Conservation (phyloP, 2,329 filamentous ascomycete genomes). For the Ophiostoma novo-ulmi region DNA sequence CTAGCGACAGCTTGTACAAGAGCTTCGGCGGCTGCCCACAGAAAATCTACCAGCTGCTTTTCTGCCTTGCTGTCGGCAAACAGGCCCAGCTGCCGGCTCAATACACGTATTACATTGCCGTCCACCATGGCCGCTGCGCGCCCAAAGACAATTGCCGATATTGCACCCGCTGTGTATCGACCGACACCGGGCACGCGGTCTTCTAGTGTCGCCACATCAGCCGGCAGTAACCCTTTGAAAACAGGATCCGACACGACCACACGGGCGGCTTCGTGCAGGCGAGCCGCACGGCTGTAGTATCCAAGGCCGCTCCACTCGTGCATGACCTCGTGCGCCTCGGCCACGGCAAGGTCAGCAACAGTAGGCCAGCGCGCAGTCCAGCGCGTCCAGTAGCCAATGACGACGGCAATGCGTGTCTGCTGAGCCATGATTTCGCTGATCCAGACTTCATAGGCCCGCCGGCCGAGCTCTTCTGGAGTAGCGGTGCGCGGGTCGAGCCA, state of each 20-base stretch:
- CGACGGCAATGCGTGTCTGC: slow-evolving; percentile 58
- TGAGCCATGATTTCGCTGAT: slow-evolving; percentile 65
- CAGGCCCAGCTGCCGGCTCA: slow-evolving; percentile 56
- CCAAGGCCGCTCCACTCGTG: slow-evolving; percentile 57
- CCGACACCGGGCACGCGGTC: slow-evolving; percentile 55
- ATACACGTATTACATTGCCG: slow-evolving; percentile 57
- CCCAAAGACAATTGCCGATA: slow-evolving; percentile 59
- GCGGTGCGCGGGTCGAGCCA: slow-evolving; percentile 46
- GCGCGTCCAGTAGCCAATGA: slow-evolving; percentile 58
- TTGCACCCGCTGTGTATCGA: slow-evolving; percentile 58
- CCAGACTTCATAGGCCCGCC: slow-evolving; percentile 60
- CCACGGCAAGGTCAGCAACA: slow-evolving; percentile 50
- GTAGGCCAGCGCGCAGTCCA: slow-evolving; percentile 60
- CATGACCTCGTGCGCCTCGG: slow-evolving; percentile 52
- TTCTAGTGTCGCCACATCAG: slow-evolving; percentile 42
- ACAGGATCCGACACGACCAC: slow-evolving; percentile 42
- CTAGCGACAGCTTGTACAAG: slow-evolving; percentile 49
- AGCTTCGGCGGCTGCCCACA: slow-evolving; percentile 55
- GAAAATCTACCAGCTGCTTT: slow-evolving; percentile 46
- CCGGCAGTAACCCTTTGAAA: slow-evolving; percentile 48
- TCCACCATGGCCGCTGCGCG: slow-evolving; percentile 56
- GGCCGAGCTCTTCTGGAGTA: slow-evolving; percentile 38
- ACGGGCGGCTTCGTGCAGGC: slow-evolving; percentile 54
- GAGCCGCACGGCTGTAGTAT: slow-evolving; percentile 59
- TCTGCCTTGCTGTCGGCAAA: slow-evolving; percentile 54